Percentiles rank a stretch among this genome's conserved stretches.
These are phyloP conservation scores for Phytopythium litorale DNA, from an alignment of 352 stramenopile species.

Conservation along the genomic window DNA sequence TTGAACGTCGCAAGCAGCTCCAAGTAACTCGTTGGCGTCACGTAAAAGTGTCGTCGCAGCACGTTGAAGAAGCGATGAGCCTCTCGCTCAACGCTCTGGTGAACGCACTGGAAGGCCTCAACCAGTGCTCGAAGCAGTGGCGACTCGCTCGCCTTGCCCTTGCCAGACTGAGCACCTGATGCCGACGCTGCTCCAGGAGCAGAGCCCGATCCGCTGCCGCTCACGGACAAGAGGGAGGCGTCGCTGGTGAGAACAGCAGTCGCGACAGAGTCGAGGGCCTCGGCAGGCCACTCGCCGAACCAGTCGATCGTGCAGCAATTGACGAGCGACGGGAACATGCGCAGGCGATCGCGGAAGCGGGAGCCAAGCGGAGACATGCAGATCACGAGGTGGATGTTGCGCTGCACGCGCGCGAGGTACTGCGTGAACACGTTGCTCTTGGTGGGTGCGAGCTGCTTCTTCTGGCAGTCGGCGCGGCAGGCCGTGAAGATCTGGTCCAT, in stretches of 20 bases:
- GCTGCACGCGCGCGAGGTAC: conserved; percentile 90
- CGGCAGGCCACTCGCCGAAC: conserved; percentile 86
- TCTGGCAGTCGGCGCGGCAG: conserved; percentile 88
- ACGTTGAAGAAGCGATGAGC: conserved; percentile 85
- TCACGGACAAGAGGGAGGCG: not conserved
- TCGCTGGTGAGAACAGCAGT: conserved; percentile 34
- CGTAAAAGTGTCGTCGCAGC: conserved; percentile 90
- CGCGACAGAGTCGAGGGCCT: conserved; percentile 79
- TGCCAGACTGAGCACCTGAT: not conserved
- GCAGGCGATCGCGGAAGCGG: conserved; percentile 90
- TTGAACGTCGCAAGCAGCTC: conserved; percentile 92
- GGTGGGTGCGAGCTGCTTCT: conserved; percentile 88
- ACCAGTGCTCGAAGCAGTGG: conserved; percentile 33
- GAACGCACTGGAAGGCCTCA: conserved; percentile 82
- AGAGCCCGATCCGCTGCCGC: not conserved
- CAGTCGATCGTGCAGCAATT: conserved; percentile 90
- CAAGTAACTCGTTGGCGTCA: conserved; percentile 93
- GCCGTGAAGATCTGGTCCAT: conserved; percentile 90
- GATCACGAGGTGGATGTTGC: conserved; percentile 91
- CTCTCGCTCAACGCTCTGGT: conserved; percentile 86
- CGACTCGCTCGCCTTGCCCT: not conserved
- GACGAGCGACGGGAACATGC: conserved; percentile 88
- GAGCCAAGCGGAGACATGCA: conserved; percentile 91
- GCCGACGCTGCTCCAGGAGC: not conserved
- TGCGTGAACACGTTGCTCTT: conserved; percentile 95